A percentile compares a stretch with the other conserved stretches of the same genome.
phyloP scores from a whole-genome alignment of 2,329 filamentous ascomycete genomes.

The Hypoxylon sp. region DNA sequence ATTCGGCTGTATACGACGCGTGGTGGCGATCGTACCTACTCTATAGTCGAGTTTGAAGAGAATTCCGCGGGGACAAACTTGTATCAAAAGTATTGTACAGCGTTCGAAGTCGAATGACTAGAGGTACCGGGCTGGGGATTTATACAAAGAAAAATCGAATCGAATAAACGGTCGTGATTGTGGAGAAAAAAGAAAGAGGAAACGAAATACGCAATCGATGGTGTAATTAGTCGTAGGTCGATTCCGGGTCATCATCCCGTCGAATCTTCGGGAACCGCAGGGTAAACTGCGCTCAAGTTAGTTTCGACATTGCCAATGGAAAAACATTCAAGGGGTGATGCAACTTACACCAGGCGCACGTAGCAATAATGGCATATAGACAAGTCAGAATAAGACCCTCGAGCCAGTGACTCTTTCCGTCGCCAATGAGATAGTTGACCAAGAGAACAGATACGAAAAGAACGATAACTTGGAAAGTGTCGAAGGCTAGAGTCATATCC shows the following conservation, averaged over 20 bases:
- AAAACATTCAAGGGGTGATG: background rate
- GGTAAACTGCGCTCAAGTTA: slow-evolving; percentile 32
- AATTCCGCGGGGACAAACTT: background rate
- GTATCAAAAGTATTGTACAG: slow-evolving; percentile 8
- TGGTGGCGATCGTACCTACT: too few relatives aligned
- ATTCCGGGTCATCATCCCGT: slow-evolving; percentile 5
- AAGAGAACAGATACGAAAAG: slow-evolving; percentile 86
- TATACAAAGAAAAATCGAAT: slow-evolving; percentile 9
- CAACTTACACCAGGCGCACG: slow-evolving; percentile 72
- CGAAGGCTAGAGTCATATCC: slow-evolving; percentile 85
- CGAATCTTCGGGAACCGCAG: slow-evolving; percentile 21
- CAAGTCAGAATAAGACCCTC: slow-evolving; percentile 82
- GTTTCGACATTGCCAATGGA: background rate
- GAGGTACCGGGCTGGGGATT: background rate
- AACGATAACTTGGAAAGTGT: slow-evolving; percentile 88
- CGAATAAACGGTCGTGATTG: background rate
- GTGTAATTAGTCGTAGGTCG: background rate
- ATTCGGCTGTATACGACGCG: too few relatives aligned
- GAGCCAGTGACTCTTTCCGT: slow-evolving; percentile 85
- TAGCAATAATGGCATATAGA: slow-evolving; percentile 82
- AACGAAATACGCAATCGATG: background rate
- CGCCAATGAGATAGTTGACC: slow-evolving; percentile 86
- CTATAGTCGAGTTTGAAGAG: background rate
- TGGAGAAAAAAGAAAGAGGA: background rate
- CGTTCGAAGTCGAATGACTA: slow-evolving; percentile 1